Evolutionary conservation across 257 asterid genomes (phyloP), one percentile per base, ranked within the genome.

Genomic region (Nicotiana noctiflora): DNA sequence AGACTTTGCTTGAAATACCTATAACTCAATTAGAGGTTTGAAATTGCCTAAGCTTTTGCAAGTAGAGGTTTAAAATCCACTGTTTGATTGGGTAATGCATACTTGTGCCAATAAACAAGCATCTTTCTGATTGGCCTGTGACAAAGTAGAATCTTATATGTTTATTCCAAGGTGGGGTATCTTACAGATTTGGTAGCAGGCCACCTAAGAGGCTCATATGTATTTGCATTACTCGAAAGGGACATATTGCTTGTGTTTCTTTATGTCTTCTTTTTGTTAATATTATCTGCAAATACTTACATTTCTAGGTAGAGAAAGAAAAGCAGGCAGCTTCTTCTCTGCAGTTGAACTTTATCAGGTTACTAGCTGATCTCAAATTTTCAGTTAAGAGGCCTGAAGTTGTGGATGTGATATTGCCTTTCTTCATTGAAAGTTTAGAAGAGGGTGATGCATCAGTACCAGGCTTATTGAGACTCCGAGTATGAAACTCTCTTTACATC

Each of bases 371-470:
- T 86, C 82, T 96, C 74, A 92, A 91, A 75, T 88, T 89, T 81
- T 88, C 89, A 62, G 83, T 92, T 82, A 91, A 88, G 83, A 94
- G 93, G 92, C 91, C 96, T 85, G 98, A 96, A 90, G 89, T 94
- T 75, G 97, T 92, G 81, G 97, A 94, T 89, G 89, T 92, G 98
- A 94, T 96, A 82, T 86, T 96, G 87, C 98, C 99, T 13, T 82
- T 89, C 57, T 91, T 94, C 84, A 92, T 96, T 88, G 99, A 94
- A 88, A 91, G 98, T 85, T 88, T 96, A 83, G 99, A 96, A 88
- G 99, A 96, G 89, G 98, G 98, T 5, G 98, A 94, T 85, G 98
- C 99, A 82, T 94, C 97, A 76, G 84, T 83, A 76, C 92, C 99
- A 34, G 91, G 99, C 79, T 84, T 94, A 82, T 87, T 94, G 89